Conservation (phyloP, 1,139 yeast genomes). For the Yamadazyma diddensiae region DNA sequence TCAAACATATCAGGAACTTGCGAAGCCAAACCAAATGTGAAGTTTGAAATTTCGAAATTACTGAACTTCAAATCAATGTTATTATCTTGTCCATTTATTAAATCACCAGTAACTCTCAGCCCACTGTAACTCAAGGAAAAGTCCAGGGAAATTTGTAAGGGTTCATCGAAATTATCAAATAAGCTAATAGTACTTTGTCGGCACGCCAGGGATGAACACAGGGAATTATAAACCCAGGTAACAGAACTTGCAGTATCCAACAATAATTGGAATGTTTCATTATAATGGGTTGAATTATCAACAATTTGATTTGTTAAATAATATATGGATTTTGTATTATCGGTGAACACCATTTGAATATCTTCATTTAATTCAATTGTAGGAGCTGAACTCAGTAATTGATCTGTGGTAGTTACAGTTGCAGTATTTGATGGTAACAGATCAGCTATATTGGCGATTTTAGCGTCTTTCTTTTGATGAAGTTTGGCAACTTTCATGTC, state of each 20-base stretch:
- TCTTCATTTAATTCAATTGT: conserved; percentile 18
- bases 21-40: conserved; percentile 53
- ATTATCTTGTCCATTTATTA: conserved; percentile 23
- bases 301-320: conserved; percentile 20
- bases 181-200: conserved; percentile 17
- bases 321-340: conserved; percentile 25
- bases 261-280: conserved; percentile 45
- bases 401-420: conserved; percentile 12
- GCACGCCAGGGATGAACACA: conserved; percentile 50
- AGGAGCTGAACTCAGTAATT: conserved; percentile 17
- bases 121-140: conserved; percentile 54
- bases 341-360: conserved; percentile 26
- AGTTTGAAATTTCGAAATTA: conserved; percentile 36
- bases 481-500: conserved; percentile 8
- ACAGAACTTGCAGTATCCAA: conserved; percentile 68
- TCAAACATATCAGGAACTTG: conserved; percentile 53
- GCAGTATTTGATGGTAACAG: conserved; percentile 9
- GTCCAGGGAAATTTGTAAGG: conserved; percentile 12
- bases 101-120: conserved; percentile 52
- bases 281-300: conserved; percentile 25
- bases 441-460: conserved; percentile 2
- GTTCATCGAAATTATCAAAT: conserved; percentile 20
- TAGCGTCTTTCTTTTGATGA: background rate
- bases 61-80: conserved; percentile 25
- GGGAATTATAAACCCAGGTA: conserved; percentile 58